Evolutionary conservation across 73 alveolate genomes (phyloP), one percentile per base, ranked within the genome.

Genomic region (Paramecium octaurelia): DNA sequence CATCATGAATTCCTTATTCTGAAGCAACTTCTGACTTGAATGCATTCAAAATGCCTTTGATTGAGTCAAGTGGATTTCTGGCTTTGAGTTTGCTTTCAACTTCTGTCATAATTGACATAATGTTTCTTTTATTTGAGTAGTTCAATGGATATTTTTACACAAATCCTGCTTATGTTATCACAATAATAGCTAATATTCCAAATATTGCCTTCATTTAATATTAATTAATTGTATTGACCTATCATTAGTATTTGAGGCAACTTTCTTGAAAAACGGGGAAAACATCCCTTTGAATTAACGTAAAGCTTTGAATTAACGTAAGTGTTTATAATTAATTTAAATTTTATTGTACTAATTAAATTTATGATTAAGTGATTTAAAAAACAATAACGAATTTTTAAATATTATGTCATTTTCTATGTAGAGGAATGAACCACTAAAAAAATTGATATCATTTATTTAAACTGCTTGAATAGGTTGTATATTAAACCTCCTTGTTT

Each of bases 41-140:
- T 18, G 44, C 11, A 27, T 80, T 35, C 23, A 80, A 46, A 48
- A 80, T 42, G 24, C 91, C 91, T 24, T 80, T 80, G 29, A 80
- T 48, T 1, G 91, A 43, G 31, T 80, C 91, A 48, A 80, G 91
- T 12, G 91, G 91, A 11, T 34, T 24, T 43, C 58, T 48, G 2
- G 71, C 16, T 44, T 80, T 0, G 77, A 80, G 8, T 46, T 80
- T 80, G 91, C 57, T 80, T 64, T 80, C 91, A 16, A 80, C 91
- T 80, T 80, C 91, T 27, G 57, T 46, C 91, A 80, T 80, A 3
- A 80, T 46, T 21, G 31, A 40, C 91, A 80, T 80, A 64, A 44
- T 80, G 70, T 42, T 44, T 80, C 91, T 80, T 42, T 46, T 80
- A 24, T 31, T 64, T 40, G 57, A 21, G 50, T 42, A 80, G 36